Conservation (phyloP, 768 basidiomycete species). For the Phlegmacium glaucopus region DNA sequence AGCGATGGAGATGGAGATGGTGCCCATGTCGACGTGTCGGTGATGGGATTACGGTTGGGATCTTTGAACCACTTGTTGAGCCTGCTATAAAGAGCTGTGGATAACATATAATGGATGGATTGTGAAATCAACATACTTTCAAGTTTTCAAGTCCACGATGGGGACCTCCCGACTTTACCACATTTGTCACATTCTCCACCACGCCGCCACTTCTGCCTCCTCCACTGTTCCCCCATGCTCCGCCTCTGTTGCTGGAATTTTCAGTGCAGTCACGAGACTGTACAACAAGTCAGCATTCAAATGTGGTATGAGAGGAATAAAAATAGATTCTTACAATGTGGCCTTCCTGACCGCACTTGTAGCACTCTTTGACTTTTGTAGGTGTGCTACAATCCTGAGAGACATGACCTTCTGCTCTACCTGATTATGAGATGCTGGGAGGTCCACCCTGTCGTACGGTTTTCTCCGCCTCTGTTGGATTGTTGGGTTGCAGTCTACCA, state of each 20-base stretch:
- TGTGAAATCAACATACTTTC: too few species aligned
- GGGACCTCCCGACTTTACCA: slow-evolving; percentile 79
- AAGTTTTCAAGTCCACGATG: too few species aligned
- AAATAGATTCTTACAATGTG: slow-evolving; percentile 61
- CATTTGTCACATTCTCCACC: slow-evolving; percentile 77
- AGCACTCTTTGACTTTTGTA: slow-evolving; percentile 82
- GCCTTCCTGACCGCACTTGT: slow-evolving; percentile 81
- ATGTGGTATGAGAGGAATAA: neutral
- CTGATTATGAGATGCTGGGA: too few species aligned
- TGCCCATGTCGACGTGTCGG: too few species aligned
- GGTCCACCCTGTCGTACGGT: too few species aligned
- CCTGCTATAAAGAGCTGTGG: too few species aligned
- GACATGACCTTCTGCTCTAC: slow-evolving; percentile 77
- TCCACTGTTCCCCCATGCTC: slow-evolving; percentile 15
- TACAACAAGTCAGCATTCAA: neutral
- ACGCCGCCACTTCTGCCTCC: slow-evolving; percentile 27
- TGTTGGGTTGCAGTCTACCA: too few species aligned
- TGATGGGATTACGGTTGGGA: too few species aligned
- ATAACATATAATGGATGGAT: too few species aligned
- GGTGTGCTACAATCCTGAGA: slow-evolving; percentile 80
- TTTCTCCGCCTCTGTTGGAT: too few species aligned
- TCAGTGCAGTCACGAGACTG: slow-evolving; percentile 83
- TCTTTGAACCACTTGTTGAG: too few species aligned
- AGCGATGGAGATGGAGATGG: too few species aligned
- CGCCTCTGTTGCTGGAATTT: slow-evolving; percentile 21